Evolutionary conservation across 805 yeast species (phyloP).

Genomic region (Saturnispora halmiae): DNA sequence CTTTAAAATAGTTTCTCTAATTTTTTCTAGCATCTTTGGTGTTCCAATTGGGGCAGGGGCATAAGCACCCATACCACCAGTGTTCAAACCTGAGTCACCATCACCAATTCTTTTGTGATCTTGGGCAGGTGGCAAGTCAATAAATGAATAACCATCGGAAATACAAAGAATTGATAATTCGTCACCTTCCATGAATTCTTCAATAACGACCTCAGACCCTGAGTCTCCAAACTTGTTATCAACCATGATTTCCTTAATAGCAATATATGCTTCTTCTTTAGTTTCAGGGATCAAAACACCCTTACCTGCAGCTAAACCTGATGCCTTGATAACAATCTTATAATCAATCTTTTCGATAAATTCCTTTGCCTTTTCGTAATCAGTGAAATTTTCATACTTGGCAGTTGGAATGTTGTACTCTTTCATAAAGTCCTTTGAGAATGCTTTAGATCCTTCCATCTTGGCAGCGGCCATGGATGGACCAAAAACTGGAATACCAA

Average conservation of each 20-base stretch:
- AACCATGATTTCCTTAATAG: constrained; percentile 82
- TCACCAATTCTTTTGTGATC: constrained; percentile 95
- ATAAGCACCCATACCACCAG: constrained; percentile 99
- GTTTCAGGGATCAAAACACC: constrained; percentile 90
- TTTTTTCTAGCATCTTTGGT: constrained; percentile 55
- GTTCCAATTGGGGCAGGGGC: constrained; percentile 98
- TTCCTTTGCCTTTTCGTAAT: constrained; percentile 63
- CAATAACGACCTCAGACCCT: constrained; percentile 91
- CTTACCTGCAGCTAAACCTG: constrained; percentile 97
- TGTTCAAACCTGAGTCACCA: constrained; percentile 88
- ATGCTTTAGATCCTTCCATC: constrained; percentile 96
- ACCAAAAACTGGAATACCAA: constrained; percentile 94
- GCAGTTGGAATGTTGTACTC: constrained; percentile 94
- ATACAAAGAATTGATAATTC: constrained; percentile 89
- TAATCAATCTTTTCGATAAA: constrained; percentile 59
- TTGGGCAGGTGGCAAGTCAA: constrained; percentile 93
- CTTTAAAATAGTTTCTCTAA: constrained; percentile 66
- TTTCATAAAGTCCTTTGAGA: constrained; percentile 89
- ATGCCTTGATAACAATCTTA: constrained; percentile 88
- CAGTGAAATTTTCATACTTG: constrained; percentile 69
- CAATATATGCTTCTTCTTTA: constrained; percentile 76
- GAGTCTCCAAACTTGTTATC: constrained; percentile 85
- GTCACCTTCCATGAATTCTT: constrained; percentile 93
- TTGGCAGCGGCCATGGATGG: constrained; percentile 86
- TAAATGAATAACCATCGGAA: constrained; percentile 86